phyloP scores from a whole-genome alignment of 305 asterid genomes.

The Striga hermonthica region DNA sequence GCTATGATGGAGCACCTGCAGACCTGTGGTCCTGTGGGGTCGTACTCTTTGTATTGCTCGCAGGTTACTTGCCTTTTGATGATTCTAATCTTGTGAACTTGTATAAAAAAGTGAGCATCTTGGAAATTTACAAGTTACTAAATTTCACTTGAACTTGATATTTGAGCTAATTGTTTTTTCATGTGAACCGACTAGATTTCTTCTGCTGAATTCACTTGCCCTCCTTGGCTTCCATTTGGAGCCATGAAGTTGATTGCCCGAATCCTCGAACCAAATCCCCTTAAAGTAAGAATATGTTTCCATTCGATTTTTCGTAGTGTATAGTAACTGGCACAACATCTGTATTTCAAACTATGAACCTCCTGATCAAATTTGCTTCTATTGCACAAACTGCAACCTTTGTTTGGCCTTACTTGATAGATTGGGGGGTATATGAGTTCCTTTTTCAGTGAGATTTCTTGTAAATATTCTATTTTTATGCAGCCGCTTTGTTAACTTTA shows the following conservation, averaged over 20 bases:
- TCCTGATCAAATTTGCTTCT: too few relatives aligned
- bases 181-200: conserved; percentile 53
- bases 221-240: conserved; percentile 87
- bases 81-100: conserved; percentile 81
- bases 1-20: conserved; percentile 86
- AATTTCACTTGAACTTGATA: neutral
- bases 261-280: conserved; percentile 77
- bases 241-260: conserved; percentile 75
- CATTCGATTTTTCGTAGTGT: too few relatives aligned
- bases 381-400: too few relatives aligned
- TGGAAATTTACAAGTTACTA: neutral
- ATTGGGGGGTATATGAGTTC: conserved; percentile 22
- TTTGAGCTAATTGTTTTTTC: conserved; percentile 29
- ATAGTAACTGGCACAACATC: too few relatives aligned
- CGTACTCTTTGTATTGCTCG: conserved; percentile 90
- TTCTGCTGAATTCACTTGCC: conserved; percentile 79
- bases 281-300: conserved; percentile 45
- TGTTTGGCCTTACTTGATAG: too few relatives aligned
- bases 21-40: conserved; percentile 99
- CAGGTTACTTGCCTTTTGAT: conserved; percentile 97
- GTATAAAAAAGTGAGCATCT: conserved; percentile 70
- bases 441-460: conserved; percentile 52
- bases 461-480: neutral
- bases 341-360: too few relatives aligned
- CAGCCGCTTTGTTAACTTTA: neutral